A percentile compares a stretch with the other conserved stretches of the same genome.
Conservation (phyloP, 352 stramenopile genomes). For the Phytophthora lateralis region DNA sequence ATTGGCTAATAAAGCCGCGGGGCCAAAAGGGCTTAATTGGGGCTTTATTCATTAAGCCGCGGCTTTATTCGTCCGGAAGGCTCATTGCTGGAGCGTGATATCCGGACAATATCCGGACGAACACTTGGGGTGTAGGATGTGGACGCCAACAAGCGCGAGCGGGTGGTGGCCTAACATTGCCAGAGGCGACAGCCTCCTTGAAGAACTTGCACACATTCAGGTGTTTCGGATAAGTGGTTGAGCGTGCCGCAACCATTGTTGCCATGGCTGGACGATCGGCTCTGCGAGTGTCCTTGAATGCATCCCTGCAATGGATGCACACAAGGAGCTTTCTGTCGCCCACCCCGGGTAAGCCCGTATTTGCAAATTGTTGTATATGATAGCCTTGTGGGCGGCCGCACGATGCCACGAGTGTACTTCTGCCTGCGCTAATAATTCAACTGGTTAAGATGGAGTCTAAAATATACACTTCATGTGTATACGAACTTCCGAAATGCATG, state of each 20-base stretch:
- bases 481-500: background rate
- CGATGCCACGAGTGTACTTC: background rate
- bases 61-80: too few species aligned
- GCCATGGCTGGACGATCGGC: background rate
- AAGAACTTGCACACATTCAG: background rate
- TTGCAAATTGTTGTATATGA: background rate
- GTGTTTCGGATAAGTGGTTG: background rate
- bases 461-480: background rate
- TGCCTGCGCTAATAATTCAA: too few species aligned
- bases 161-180: background rate
- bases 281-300: background rate
- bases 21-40: too few species aligned
- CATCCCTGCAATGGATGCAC: background rate
- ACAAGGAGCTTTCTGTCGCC: background rate
- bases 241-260: background rate
- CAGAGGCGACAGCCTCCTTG: background rate
- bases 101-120: too few species aligned
- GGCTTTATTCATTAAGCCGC: too few species aligned
- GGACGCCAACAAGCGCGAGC: too few species aligned
- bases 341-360: background rate
- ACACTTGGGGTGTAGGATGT: too few species aligned
- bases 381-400: background rate
- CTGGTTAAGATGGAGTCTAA: background rate
- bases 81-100: too few species aligned
- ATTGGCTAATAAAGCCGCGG: too few species aligned